Base-by-base conservation (phyloP, 2,329 filamentous ascomycete species). In the Neoarthrinium moseri region DNA sequence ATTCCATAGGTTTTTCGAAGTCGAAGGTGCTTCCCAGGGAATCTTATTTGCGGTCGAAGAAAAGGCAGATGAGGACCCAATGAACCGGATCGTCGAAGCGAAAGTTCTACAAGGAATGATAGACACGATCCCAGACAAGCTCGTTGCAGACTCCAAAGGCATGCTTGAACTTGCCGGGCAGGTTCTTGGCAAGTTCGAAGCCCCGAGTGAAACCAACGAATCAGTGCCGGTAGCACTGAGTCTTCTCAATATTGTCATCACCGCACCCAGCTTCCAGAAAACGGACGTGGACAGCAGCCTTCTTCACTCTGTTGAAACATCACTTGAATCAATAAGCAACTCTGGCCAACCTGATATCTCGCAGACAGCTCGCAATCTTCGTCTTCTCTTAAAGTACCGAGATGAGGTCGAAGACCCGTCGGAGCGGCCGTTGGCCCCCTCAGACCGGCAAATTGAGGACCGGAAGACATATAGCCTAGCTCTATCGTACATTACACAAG, bases 71-170 rank as follows among this genome's bases (percentile, higher is more conserved):
- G 55, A 61, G 2, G 72, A 79, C 36, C 68, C 77, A 0, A 48
- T 81, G 3, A 59, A 58, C 4, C 70, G 73, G 4, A 65, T 90
- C 1, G 63, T 77, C 5, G 74, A 86, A 51, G 72, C 83, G 5
- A 81, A 81, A 39, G 64, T 88, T 1, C 70, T 89, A 6, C 83
- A 87, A 56, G 77, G 75, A 26, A 74, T 90, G 65, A 80, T 89
- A 63, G 77, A 80, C 20, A 74, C 70, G 36, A 76, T 84, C 36
- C 77, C 83, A 1, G 78, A 84, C 18, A 82, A 80, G 50, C 72
- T 90, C 11, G 77, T 86, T 23, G 75, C 74, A 24, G 78, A 82
- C 46, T 84, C 86, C 2, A 75, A 76, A 34, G 81, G 87, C 53
- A 73, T 88, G 6, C 66, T 90, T 2, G 77, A 82, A 36, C 72